Base-by-base conservation (phyloP, 1,284 basidiomycete species). In the Farysia itapuensis region DNA sequence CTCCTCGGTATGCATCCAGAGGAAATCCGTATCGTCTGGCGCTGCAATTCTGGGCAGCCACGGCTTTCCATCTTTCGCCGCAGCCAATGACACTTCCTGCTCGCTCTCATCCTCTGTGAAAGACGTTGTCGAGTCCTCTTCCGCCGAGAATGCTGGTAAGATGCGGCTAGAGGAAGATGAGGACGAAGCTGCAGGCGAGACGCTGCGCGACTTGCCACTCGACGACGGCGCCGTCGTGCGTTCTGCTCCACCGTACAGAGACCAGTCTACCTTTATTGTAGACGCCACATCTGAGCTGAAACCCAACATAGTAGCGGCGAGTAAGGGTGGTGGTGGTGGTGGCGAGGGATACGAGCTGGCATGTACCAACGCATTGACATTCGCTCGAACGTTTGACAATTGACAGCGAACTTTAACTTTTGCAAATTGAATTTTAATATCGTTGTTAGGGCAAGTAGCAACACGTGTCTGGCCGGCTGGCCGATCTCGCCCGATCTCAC, bases 1-100 rank as follows among this genome's bases (percentile, higher is more conserved):
- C 77, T 98, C 95, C 78, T 98, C 94, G 1, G 90, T 96, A 84
- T 95, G 88, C 44, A 94, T 79, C 94, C 94, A 98, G 22, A 97
- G 80, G 43, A 78, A 80, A 47, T 79, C 79, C 16, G 58, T 46
- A 2, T 52, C 39, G 21, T 77, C 71, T 43, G 67, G 51, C 6
- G 54, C 44, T 25, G 65, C 63, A 16, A 67, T 59, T 19, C 54
- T 45, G 1, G 78, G 78, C 20, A 70, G 54, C 76, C 77, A 78
- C 2, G 45, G 48, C 32, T 40, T 53, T 31, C 59, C 50, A 11
- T 54, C 53, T 11, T 33, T 9, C 16, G 9, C 18, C 11, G 9
- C 11, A 42, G 30, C n/a, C 13, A 38, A 37, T 14, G 23, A 39
- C 3, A 14, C 20, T 18, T 32, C 38, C 15, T 47, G 35, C 13